phyloP scores from a whole-genome alignment of 2,329 filamentous ascomycete genomes.

The Dactylellina leptospora region DNA sequence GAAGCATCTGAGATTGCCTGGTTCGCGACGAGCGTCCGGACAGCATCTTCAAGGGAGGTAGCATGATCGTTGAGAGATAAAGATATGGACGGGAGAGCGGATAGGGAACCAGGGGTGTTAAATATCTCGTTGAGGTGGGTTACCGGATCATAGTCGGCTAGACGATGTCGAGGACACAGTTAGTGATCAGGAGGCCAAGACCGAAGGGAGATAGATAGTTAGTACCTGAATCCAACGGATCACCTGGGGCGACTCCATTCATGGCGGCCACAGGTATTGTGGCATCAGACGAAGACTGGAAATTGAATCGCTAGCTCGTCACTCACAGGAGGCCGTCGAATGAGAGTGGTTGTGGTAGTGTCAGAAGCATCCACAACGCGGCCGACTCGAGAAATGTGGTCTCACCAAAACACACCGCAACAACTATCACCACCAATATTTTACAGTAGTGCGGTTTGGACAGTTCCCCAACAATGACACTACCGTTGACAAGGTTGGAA shows the following conservation, averaged over 20 bases:
- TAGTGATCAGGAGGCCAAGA: neutral
- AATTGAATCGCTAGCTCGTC: constrained; percentile 30
- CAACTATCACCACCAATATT: too few relatives aligned
- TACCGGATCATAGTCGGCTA: constrained; percentile 89
- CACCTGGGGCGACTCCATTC: constrained; percentile 53
- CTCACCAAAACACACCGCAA: too few relatives aligned
- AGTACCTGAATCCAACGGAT: constrained; percentile 52
- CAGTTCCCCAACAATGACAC: too few relatives aligned
- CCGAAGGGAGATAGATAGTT: neutral
- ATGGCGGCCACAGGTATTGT: constrained; percentile 54
- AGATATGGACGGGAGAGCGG: constrained; percentile 78
- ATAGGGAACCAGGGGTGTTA: constrained; percentile 83
- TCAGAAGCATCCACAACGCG: neutral
- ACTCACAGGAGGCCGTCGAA: too few relatives aligned
- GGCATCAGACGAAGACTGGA: constrained; percentile 49
- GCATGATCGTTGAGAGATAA: constrained; percentile 76
- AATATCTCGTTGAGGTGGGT: constrained; percentile 93
- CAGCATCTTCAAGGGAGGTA: constrained; percentile 81
- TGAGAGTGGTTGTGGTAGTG: neutral
- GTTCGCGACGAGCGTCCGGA: constrained; percentile 74
- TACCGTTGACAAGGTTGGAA: too few relatives aligned
- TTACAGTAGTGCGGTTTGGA: too few relatives aligned
- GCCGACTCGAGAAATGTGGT: constrained; percentile 5
- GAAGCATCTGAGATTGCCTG: constrained; percentile 87
- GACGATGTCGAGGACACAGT: constrained; percentile 3